phyloP scores from a whole-genome alignment of 139 green algal genomes.

The Closterium sp. region DNA sequence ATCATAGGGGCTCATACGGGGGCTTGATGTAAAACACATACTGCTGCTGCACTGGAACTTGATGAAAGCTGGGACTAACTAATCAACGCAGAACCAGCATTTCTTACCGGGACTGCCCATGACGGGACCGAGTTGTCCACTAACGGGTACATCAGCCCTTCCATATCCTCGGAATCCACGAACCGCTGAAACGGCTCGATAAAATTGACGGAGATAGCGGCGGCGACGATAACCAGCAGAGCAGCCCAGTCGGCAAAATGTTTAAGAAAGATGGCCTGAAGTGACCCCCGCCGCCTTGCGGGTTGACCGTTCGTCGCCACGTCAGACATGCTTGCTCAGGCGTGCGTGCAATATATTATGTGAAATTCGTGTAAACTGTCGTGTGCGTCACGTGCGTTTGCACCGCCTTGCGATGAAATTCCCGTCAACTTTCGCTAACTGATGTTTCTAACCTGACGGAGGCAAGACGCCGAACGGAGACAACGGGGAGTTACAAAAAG shows the following conservation, averaged over 20 bases:
- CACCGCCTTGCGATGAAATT: too few relatives aligned
- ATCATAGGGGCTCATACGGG: too few relatives aligned
- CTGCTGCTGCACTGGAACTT: too few relatives aligned
- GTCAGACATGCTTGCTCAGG: background rate
- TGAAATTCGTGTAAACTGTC: too few relatives aligned
- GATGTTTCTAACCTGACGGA: too few relatives aligned
- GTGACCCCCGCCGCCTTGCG: background rate
- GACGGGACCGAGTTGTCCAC: constrained; percentile 28
- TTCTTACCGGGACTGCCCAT: constrained; percentile 14
- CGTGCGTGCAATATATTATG: background rate
- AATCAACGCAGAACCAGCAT: background rate
- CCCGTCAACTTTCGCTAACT: too few relatives aligned
- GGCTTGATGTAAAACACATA: too few relatives aligned
- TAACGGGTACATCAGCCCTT: constrained; percentile 23
- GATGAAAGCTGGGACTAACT: background rate
- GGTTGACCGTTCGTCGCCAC: background rate
- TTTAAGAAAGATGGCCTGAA: background rate
- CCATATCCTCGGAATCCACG: constrained; percentile 10
- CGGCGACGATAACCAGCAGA: background rate
- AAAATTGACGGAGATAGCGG: background rate
- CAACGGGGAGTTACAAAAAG: background rate
- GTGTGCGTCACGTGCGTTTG: too few relatives aligned
- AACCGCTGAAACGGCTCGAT: constrained; percentile 25
- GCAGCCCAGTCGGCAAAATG: background rate
- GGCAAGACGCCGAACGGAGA: too few relatives aligned